These are phyloP conservation scores for Xenosphaeropsis pyriputrescens DNA, from an alignment of 2,329 filamentous ascomycete genomes.

Conservation along the genomic window DNA sequence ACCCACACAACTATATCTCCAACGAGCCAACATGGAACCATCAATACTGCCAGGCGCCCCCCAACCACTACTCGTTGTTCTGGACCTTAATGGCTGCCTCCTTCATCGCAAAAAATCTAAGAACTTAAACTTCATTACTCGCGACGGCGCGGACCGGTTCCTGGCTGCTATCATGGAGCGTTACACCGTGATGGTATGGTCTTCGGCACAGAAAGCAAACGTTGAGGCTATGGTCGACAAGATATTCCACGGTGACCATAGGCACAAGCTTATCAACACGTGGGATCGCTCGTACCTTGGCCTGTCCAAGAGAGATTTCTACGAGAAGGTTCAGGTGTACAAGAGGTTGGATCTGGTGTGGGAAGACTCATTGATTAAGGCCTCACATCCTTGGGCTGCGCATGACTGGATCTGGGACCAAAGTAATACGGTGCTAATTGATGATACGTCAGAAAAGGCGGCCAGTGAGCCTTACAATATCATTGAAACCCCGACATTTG, in stretches of 20 bases:
- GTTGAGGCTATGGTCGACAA: constrained; percentile 51
- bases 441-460: constrained; percentile 73
- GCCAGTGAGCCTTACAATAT: constrained; percentile 73
- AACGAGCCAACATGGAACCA: constrained; percentile 30
- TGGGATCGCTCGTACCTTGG: constrained; percentile 72
- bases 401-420: constrained; percentile 51
- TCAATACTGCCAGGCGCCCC: constrained; percentile 24
- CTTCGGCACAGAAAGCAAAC: constrained; percentile 64
- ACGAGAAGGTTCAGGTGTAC: constrained; percentile 67
- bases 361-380: constrained; percentile 30
- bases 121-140: constrained; percentile 41
- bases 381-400: constrained; percentile 27
- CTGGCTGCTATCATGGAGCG: constrained; percentile 58
- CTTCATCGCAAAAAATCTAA: constrained; percentile 45
- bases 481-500: constrained; percentile 68
- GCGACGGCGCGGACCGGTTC: constrained; percentile 56
- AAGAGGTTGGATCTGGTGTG: constrained; percentile 70
- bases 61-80: constrained; percentile 60
- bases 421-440: constrained; percentile 76
- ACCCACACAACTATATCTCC: constrained; percentile 46
- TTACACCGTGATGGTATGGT: constrained; percentile 82
- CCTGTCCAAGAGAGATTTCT: constrained; percentile 50
- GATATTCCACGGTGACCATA: constrained; percentile 43
- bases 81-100: constrained; percentile 90
- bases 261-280: constrained; percentile 42